These are phyloP conservation scores for Schwanniomyces etchellsii DNA, from an alignment of 1,139 yeast species.

Conservation along the genomic window DNA sequence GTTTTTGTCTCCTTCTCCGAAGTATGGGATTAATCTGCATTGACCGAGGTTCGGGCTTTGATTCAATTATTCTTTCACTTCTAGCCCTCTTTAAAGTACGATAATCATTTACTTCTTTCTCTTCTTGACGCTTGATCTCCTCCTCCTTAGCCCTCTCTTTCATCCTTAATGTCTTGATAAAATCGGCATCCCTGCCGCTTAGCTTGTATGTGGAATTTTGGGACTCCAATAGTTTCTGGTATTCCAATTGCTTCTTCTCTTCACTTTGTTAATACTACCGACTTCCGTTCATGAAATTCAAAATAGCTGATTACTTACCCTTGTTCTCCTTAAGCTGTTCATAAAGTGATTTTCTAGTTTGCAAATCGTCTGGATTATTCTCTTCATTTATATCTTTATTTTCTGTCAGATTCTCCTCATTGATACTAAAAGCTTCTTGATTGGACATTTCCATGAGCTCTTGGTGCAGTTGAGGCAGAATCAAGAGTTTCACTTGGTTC, in stretches of 20 bases:
- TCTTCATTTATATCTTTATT: constrained; percentile 2
- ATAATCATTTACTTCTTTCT: constrained; percentile 8
- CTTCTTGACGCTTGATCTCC: constrained; percentile 7
- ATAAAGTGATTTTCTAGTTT: constrained; percentile 25
- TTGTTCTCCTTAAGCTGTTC: constrained; percentile 33
- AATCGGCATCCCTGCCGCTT: constrained; percentile 24
- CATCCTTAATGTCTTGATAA: constrained; percentile 17
- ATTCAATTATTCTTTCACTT: too few relatives aligned
- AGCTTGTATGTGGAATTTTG: constrained; percentile 35
- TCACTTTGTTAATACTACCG: constrained; percentile 8
- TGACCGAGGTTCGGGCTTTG: too few relatives aligned
- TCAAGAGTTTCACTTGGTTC: too few relatives aligned
- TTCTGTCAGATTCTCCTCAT: too few relatives aligned
- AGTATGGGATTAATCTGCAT: too few relatives aligned
- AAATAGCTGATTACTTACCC: constrained; percentile 16
- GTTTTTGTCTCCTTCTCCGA: too few relatives aligned
- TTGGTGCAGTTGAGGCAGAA: too few relatives aligned
- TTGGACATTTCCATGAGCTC: too few relatives aligned
- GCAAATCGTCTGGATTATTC: constrained; percentile 7
- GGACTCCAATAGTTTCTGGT: constrained; percentile 26
- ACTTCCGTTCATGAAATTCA: constrained; percentile 2
- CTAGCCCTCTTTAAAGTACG: constrained; percentile 10
- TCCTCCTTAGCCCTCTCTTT: constrained; percentile 12
- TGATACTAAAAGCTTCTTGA: too few relatives aligned
- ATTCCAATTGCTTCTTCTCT: constrained; percentile 27